phyloP scores from a whole-genome alignment of 2,329 filamentous ascomycete species.

The Elsinoe fawcettii region DNA sequence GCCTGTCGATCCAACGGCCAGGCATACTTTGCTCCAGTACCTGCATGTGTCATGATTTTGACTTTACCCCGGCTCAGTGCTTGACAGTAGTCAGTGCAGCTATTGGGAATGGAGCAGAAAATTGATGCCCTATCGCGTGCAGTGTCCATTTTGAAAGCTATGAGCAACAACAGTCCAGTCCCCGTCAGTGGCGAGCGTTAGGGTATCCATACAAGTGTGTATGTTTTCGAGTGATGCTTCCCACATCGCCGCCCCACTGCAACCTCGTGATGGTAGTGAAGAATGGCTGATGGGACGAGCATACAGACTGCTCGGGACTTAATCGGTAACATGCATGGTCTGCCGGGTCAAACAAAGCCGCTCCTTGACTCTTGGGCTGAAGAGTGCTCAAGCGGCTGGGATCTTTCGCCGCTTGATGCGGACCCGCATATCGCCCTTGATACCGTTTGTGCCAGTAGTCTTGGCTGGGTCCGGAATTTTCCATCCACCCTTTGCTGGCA shows the following conservation, averaged over 20 bases:
- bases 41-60: background rate
- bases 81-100: background rate
- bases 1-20: constrained; percentile 6
- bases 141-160: background rate
- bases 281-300: no score
- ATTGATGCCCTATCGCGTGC: background rate
- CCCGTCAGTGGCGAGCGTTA: background rate
- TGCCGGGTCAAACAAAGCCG: no score
- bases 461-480: constrained; percentile 44
- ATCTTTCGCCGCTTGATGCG: constrained; percentile 36
- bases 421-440: constrained; percentile 46
- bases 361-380: no score
- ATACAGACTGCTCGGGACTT: no score
- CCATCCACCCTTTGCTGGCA: constrained; percentile 41
- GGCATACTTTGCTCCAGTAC: background rate
- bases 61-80: background rate
- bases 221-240: no score
- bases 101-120: background rate
- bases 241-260: no score
- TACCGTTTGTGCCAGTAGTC: constrained; percentile 44
- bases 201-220: background rate
- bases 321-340: no score
- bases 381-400: background rate
- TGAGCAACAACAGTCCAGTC: background rate
- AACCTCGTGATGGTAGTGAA: no score